Base-by-base conservation (phyloP, 768 basidiomycete genomes). In the Boletellus ananas region DNA sequence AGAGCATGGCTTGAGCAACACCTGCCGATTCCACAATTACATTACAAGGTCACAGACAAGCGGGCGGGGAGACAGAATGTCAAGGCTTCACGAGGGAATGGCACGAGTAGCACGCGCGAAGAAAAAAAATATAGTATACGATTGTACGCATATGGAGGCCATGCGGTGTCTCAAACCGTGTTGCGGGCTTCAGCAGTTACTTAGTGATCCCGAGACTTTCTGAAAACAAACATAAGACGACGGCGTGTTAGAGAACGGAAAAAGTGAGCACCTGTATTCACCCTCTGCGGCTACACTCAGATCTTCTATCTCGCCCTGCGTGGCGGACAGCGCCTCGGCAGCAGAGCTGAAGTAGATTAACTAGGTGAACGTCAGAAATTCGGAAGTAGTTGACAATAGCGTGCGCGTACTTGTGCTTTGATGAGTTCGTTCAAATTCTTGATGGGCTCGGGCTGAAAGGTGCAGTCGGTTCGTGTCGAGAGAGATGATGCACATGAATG, bases 231-330 rank as follows among this genome's bases (percentile, higher is more conserved):
- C 11, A 45, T 65, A 45, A 55, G 52, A 43, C 34, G 20, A 8
- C 2, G 8, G 53, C 21, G 27, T 40, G 8, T 21, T 14, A 25
- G 12, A 34, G 9, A 16, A n/a, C 33, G 6, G 31, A 33, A 18
- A 42, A 25, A 10, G 12, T 12, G 7, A 11, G 56, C 55, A 91
- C 85, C 94, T 87, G 75, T 95, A 97, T 66, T 94, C 91, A 50
- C 90, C 91, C 70, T 97, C 94, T 0, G 94, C 93, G 40, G 91
- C 90, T 31, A 94, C 87, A 51, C 84, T 86, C 57, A 95, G 78
- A 58, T 97, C 94, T 57, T 96, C 94, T 42, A 97, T 87, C 67
- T 96, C 92, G 43, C 89, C 90, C 66, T 94, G 91, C 40, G 90
- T 79, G 39, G 78, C 73, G n/a, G 80, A 82, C 36, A 94, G 78